phyloP scores from a whole-genome alignment of 2,329 filamentous ascomycete species.

The Stachybotrys chlorohalonatus region DNA sequence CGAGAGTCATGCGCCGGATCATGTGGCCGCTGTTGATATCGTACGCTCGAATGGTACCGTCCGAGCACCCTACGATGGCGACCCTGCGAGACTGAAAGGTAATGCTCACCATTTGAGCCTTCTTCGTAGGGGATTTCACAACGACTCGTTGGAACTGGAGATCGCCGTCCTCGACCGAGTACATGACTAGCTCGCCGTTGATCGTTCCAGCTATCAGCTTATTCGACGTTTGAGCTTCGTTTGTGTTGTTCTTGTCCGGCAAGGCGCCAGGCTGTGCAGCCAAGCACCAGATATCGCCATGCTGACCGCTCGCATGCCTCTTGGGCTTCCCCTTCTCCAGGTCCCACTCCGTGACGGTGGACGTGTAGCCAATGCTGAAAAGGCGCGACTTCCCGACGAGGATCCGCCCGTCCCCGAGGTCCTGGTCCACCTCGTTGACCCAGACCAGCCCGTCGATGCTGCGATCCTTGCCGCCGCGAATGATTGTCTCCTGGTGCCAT shows the following conservation, averaged over 20 bases:
- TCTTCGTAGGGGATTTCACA: conserved; percentile 69
- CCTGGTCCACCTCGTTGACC: conserved; percentile 76
- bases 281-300: conserved; percentile 95
- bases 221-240: conserved; percentile 28
- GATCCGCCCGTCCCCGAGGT: conserved; percentile 51
- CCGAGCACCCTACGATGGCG: conserved; percentile 87
- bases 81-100: conserved; percentile 78
- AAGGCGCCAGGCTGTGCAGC: conserved; percentile 62
- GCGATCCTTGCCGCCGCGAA: conserved; percentile 73
- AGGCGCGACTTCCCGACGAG: conserved; percentile 68
- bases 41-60: conserved; percentile 87
- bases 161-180: conserved; percentile 78
- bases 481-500: conserved; percentile 86
- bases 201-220: conserved; percentile 82
- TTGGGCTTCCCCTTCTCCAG: conserved; percentile 67
- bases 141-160: conserved; percentile 72
- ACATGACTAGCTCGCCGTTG: conserved; percentile 79
- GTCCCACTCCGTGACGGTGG: conserved; percentile 92
- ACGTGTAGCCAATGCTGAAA: conserved; percentile 94
- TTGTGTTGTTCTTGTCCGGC: conserved; percentile 9
- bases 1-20: conserved; percentile 76
- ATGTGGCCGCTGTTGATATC: conserved; percentile 72
- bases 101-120: conserved; percentile 82
- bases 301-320: conserved; percentile 80
- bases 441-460: conserved; percentile 87